Base-by-base conservation (phyloP, 2,329 filamentous ascomycete genomes). In the Trichoderma brevicompactum region DNA sequence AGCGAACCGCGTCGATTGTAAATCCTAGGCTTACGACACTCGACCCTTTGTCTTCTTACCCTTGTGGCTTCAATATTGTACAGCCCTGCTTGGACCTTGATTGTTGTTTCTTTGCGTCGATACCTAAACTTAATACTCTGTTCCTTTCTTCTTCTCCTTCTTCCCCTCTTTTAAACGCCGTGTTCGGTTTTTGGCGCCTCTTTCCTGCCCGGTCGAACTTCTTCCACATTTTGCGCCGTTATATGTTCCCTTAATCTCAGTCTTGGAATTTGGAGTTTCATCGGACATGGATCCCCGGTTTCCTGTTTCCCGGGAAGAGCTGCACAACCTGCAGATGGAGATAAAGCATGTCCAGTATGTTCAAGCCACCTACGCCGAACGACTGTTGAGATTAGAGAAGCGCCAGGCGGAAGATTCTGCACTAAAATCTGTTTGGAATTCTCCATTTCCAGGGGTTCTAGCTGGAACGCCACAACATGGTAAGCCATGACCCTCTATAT, bases 361-460 rank as follows among this genome's bases (percentile, higher is more conserved):
- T 67, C 87, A 89, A 75, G 83, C 79, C 68, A 85, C 81, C 71
- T 87, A 90, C 77, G 82, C 84, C 65, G 88, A 90, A 69, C 80
- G 88, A 73, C 75, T 90, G 62, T 77, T 83, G 67, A 80, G 86
- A 68, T 76, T 90, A 59, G 88, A 90, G 75, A 88, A 87, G 72
- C 86, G 87, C 53, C 87, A 89, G 73, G 87, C 87, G 40, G 87
- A 89, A 70, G 87, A 90, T 77, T 85, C 86, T 56, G 84, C 86
- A 38, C 78, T 90, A 67, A 96, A 94, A 78, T 96, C 91, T 67
- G 91, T 96, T 65, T 99, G 95, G 95, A 89, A 90, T 69, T 96
- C 94, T 64, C 94, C 94, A 15, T 97, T 97, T 75, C 93, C 94
- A n/a, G 89, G 89, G 69, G 87, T 93, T 44, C 77, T 96, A 65